phyloP scores from a whole-genome alignment of 2,329 filamentous ascomycete species.

The Aureobasidium sp. region DNA sequence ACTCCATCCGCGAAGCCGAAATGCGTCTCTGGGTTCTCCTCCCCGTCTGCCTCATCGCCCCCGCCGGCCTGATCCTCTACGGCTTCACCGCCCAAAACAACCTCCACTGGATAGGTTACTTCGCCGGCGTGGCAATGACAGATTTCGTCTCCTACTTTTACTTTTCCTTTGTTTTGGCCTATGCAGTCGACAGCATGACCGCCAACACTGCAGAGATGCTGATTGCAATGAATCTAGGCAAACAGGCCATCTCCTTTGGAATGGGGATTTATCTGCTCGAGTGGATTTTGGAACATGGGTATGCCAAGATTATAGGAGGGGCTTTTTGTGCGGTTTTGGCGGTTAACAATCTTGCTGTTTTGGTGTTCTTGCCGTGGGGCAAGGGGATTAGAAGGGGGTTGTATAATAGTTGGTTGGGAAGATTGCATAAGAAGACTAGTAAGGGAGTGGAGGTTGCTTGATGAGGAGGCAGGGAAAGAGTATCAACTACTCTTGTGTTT shows the following conservation, averaged over 20 bases:
- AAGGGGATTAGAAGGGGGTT: conserved; percentile 26
- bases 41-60: conserved; percentile 27
- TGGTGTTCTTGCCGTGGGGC: conserved; percentile 28
- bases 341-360: conserved; percentile 26
- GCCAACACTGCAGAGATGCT: conserved; percentile 55
- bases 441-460: conserved; percentile 20
- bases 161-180: conserved; percentile 47
- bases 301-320: conserved; percentile 27
- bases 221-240: conserved; percentile 33
- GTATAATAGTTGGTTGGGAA: conserved; percentile 24
- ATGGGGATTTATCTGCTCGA: conserved; percentile 28
- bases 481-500: not conserved
- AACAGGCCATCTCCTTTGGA: conserved; percentile 29
- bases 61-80: conserved; percentile 28
- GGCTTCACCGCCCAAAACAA: conserved; percentile 25
- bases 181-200: conserved; percentile 52
- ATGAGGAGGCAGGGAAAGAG: not conserved
- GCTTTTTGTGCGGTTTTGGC: conserved; percentile 27
- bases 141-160: conserved; percentile 28
- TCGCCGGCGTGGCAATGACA: conserved; percentile 28
- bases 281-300: conserved; percentile 27
- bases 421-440: conserved; percentile 23
- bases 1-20: conserved; percentile 24
- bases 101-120: conserved; percentile 31
- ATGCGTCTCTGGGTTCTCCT: conserved; percentile 26